Evolutionary conservation across 441 rosid genomes (phyloP).

Genomic region (Pelargonium citronellum): DNA sequence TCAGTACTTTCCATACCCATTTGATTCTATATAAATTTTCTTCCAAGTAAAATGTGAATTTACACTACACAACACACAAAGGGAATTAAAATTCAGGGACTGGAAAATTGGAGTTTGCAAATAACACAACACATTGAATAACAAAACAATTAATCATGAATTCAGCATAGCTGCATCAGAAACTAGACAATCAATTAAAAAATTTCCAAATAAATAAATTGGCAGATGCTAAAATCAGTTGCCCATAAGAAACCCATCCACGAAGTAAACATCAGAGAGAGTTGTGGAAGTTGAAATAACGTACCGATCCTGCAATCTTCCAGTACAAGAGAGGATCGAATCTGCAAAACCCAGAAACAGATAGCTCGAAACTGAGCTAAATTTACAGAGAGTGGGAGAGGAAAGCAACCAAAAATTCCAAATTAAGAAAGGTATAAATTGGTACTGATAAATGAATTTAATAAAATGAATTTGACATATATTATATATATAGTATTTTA

Average conservation of each 20-base stretch:
- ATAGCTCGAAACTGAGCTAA: conserved; percentile 6
- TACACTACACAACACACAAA: no score
- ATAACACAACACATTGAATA: not conserved
- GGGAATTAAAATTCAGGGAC: not conserved
- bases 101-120: not conserved
- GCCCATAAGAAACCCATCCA: not conserved
- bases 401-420: conserved; percentile 20
- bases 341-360: conserved; percentile 30
- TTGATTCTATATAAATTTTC: no score
- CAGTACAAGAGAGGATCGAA: conserved; percentile 14
- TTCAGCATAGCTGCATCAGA: not conserved
- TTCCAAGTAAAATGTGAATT: no score
- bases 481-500: not conserved
- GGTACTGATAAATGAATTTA: not conserved
- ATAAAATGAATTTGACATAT: conserved; percentile 3
- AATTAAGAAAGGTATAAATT: conserved; percentile 15
- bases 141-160: conserved; percentile 1
- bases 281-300: conserved; percentile 8
- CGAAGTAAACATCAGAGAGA: not conserved
- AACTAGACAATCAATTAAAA: no score
- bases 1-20: no score
- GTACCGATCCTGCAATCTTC: conserved; percentile 16
- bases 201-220: no score
- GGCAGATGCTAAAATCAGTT: not conserved
- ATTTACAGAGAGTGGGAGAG: conserved; percentile 23